phyloP scores from a whole-genome alignment of 495 filamentous ascomycete species.

The Beverwykella pulmonaria region DNA sequence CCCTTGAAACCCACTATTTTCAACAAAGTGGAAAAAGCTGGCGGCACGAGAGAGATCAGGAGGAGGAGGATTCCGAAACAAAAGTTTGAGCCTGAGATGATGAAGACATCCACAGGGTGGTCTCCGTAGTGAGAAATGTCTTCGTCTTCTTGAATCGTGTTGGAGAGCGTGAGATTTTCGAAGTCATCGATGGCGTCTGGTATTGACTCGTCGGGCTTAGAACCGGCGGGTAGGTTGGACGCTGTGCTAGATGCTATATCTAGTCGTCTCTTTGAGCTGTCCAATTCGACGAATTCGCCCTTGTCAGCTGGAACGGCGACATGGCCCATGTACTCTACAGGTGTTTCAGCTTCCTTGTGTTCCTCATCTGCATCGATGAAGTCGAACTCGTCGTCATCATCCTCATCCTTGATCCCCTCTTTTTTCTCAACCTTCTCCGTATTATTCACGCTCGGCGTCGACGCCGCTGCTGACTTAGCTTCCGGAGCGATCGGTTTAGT shows the following conservation, averaged over 20 bases:
- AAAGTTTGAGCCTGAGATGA: conserved; percentile 83
- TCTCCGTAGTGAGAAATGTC: conserved; percentile 61
- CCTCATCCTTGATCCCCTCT: conserved; percentile 19
- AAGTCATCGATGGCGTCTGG: conserved; percentile 30
- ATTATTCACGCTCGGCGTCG: conserved; percentile 10
- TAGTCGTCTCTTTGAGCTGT: conserved; percentile 22
- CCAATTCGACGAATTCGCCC: conserved; percentile 42
- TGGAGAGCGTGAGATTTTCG: conserved; percentile 20
- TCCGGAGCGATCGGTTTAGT: background rate
- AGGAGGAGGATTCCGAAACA: conserved; percentile 86
- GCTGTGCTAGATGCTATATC: conserved; percentile 23
- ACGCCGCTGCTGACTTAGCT: conserved; percentile 7
- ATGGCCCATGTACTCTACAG: conserved; percentile 45
- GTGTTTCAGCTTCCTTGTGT: conserved; percentile 20
- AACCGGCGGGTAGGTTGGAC: conserved; percentile 10
- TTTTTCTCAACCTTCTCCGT: conserved; percentile 1
- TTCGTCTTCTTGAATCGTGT: conserved; percentile 32
- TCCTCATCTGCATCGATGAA: conserved; percentile 53
- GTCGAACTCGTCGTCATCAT: conserved; percentile 48
- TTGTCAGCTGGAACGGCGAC: conserved; percentile 36
- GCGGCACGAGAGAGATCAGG: conserved; percentile 87
- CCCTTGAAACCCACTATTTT: conserved; percentile 90
- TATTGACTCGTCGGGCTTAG: background rate
- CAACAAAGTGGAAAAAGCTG: conserved; percentile 79
- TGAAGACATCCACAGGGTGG: conserved; percentile 74